Percentiles rank a stretch among this genome's conserved stretches.
These are phyloP conservation scores for Alternaria angustiovoidea DNA, from an alignment of 2,329 filamentous ascomycete species.

Conservation along the genomic window DNA sequence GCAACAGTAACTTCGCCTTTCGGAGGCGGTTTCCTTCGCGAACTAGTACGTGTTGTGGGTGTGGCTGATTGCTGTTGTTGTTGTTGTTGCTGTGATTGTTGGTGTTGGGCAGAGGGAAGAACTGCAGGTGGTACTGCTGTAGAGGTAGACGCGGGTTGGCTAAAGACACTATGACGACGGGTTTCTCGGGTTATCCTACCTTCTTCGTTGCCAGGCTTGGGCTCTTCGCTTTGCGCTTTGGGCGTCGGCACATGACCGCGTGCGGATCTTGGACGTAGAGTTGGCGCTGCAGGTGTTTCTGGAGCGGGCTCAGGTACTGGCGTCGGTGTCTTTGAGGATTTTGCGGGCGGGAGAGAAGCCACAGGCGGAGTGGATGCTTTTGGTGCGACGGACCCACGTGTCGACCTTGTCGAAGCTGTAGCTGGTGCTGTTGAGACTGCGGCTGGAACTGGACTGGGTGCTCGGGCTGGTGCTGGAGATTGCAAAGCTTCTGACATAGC, in stretches of 20 bases:
- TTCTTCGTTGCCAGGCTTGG: constrained; percentile 49
- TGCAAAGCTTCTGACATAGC: constrained; percentile 6
- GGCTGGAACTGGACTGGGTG: constrained; percentile 15
- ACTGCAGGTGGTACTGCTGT: constrained; percentile 10
- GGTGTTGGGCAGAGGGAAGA: neutral
- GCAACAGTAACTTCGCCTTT: constrained; percentile 73
- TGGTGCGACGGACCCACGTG: constrained; percentile 43
- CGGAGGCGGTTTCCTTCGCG: constrained; percentile 73
- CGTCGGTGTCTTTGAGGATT: constrained; percentile 29
- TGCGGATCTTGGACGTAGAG: constrained; percentile 48
- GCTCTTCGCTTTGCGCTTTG: constrained; percentile 60
- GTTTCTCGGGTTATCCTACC: constrained; percentile 48
- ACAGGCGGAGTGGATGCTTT: constrained; percentile 36
- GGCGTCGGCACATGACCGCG: constrained; percentile 49
- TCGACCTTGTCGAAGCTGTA: constrained; percentile 47
- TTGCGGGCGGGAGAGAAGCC: constrained; percentile 22
- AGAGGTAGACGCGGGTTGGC: constrained; percentile 41
- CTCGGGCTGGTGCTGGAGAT: constrained; percentile 9
- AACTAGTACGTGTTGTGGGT: constrained; percentile 54
- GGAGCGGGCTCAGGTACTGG: constrained; percentile 25
- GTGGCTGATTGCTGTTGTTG: constrained; percentile 15
- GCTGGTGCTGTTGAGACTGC: constrained; percentile 25
- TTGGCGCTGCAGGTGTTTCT: constrained; percentile 20
- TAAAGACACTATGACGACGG: constrained; percentile 57
- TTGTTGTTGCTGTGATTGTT: neutral